These are phyloP conservation scores for Eremochloa ophiuroides DNA, from an alignment of 176 grass and related monocot genomes.

Conservation along the genomic window DNA sequence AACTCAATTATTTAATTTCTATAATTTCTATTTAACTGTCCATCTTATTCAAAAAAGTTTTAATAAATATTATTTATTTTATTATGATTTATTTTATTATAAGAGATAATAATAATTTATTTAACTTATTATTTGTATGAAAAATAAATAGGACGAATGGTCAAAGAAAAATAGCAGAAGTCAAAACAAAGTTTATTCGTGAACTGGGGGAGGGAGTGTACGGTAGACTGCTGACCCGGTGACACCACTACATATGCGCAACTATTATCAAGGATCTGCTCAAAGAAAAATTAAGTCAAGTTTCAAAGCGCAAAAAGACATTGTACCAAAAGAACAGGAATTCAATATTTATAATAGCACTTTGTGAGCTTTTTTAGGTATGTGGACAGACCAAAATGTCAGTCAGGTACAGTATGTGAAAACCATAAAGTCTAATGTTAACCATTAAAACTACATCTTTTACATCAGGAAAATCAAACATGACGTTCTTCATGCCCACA, in stretches of 20 bases:
- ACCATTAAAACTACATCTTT: not conserved
- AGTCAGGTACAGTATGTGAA: not conserved
- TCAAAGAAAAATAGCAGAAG: no score
- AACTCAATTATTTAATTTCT: no score
- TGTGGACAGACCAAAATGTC: not conserved
- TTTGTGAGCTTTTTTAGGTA: not conserved
- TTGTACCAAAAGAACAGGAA: constrained; percentile 4
- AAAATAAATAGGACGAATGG: no score
- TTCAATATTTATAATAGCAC: not conserved
- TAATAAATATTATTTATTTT: no score
- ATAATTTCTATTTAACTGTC: no score
- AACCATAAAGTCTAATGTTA: not conserved
- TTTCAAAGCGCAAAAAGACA: not conserved
- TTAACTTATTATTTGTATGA: no score
- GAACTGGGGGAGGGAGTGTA: no score
- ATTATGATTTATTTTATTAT: no score
- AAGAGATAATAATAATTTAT: no score
- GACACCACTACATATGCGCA: constrained; percentile 80
- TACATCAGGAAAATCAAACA: not conserved
- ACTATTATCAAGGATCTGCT: constrained; percentile 78
- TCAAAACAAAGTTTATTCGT: no score
- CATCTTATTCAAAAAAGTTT: no score
- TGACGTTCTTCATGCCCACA: not conserved
- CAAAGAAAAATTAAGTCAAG: constrained; percentile 24
- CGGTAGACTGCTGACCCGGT: no score